Base-by-base conservation (phyloP, 441 rosid genomes). In the Corymbia calophylla region DNA sequence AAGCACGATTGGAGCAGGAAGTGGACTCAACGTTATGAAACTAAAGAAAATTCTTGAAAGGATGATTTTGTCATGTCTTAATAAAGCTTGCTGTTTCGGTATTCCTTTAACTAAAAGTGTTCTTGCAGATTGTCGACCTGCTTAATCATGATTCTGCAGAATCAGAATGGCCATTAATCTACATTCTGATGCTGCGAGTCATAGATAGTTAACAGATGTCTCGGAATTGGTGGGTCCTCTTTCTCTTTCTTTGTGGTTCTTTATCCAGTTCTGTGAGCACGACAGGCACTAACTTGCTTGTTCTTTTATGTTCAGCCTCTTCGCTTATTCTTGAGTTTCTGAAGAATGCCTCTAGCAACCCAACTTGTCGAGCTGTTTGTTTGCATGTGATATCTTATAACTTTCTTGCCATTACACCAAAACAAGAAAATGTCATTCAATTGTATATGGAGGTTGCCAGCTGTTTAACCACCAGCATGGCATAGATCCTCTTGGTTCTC, bases 361-460 rank as follows among this genome's bases (percentile, higher is more conserved):
- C 95, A 66, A 91, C 94, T 60, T 97, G 99, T 73, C 94, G 93
- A 90, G 99, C 98, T 88, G 95, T 95, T 87, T 98, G 96, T 92
- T 94, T 98, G 94, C 99, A 97, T 87, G 98, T 98, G 90, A 98
- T 97, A 91, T 95, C 99, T 86, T 97, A 98, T 93, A 98, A 97
- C 93, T 94, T 92, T 89, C 94, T 98, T 11, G 99, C 99, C 85
- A 96, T 97, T 98, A 89, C 92, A 93, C 91, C 89, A 96, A 90
- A 97, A 98, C 93, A 93, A 94, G 91, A 96, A 96, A 94, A 94
- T 96, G 99, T 93, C 95, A 44, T 96, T 98, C 94, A 94, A 94
- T 92, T 96, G 97, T 89, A 92, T 95, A 17, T 91, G 95, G 91
- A 93, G 94, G 81, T 90, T 98, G 93, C 96, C 91, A 49, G 97